Evolutionary conservation across 805 yeast genomes (phyloP).

Genomic region (Candida awuae): DNA sequence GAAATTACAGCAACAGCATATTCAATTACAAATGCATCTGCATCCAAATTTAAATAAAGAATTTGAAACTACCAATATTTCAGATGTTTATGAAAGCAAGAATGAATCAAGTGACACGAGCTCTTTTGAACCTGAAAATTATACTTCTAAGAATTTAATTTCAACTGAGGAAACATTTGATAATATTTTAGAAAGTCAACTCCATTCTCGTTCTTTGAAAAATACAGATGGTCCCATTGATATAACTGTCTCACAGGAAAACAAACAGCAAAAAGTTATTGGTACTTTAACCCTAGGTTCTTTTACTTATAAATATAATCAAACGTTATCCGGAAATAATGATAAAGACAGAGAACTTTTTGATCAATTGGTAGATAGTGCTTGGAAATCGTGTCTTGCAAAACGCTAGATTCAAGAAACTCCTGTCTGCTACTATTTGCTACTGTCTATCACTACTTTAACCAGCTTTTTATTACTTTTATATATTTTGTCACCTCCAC

Average conservation of each 20-base stretch:
- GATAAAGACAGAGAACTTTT: slow-evolving; percentile 15
- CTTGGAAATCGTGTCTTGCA: slow-evolving; percentile 16
- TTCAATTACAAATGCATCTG: slow-evolving; percentile 2
- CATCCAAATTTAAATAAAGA: slow-evolving; percentile 2
- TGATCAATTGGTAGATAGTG: slow-evolving; percentile 15
- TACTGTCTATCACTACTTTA: too few species aligned
- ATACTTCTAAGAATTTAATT: background rate
- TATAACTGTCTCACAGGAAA: slow-evolving; percentile 19
- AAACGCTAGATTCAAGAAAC: slow-evolving; percentile 1
- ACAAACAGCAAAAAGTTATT: slow-evolving; percentile 8
- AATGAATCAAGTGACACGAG: background rate
- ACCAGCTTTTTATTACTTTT: too few species aligned
- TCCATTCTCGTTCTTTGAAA: slow-evolving; percentile 6
- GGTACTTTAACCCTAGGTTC: slow-evolving; percentile 19
- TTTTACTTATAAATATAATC: slow-evolving; percentile 16
- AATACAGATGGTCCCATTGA: slow-evolving; percentile 15
- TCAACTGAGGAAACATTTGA: too few species aligned
- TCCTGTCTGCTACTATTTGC: too few species aligned
- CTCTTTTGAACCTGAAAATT: slow-evolving; percentile 1
- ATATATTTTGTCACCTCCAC: too few species aligned
- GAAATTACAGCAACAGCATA: slow-evolving; percentile 3
- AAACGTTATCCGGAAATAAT: slow-evolving; percentile 11
- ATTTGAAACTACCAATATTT: slow-evolving; percentile 3
- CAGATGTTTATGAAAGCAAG: slow-evolving; percentile 7
- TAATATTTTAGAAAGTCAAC: background rate